Evolutionary conservation across 1,284 basidiomycete genomes (phyloP).

Genomic region (Apiotrichum porosum): DNA sequence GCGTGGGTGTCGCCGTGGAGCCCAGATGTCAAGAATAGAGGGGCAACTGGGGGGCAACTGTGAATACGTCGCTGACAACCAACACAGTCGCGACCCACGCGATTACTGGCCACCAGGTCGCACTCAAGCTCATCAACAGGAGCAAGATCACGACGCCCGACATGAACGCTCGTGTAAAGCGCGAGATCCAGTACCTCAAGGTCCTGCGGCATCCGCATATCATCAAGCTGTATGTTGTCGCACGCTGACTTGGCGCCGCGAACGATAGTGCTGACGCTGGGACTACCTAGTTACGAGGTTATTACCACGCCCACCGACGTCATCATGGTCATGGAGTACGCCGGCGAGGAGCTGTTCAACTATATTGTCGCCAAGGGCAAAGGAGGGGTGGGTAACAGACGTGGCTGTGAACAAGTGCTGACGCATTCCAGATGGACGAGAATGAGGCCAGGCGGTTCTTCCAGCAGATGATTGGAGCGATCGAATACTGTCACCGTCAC

Average conservation of each 20-base stretch:
- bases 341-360: constrained; percentile 89
- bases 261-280: too few relatives aligned
- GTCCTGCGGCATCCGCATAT: constrained; percentile 88
- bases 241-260: too few relatives aligned
- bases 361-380: constrained; percentile 82
- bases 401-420: not conserved
- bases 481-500: constrained; percentile 88
- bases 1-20: constrained; percentile 57
- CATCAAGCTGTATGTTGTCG: constrained; percentile 87
- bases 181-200: constrained; percentile 93
- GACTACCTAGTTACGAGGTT: constrained; percentile 89
- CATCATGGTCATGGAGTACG: constrained; percentile 92
- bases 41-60: not conserved
- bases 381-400: constrained; percentile 30
- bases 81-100: constrained; percentile 84
- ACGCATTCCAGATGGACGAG: constrained; percentile 65
- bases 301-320: constrained; percentile 89
- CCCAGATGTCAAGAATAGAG: not conserved
- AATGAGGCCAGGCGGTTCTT: constrained; percentile 82
- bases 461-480: constrained; percentile 91
- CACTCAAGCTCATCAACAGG: constrained; percentile 96
- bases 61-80: not conserved
- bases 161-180: constrained; percentile 84
- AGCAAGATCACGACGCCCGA: constrained; percentile 87
- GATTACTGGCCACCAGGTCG: constrained; percentile 90